A percentile compares a stretch with the other conserved stretches of the same genome.
Conservation (phyloP, 371 early-diverging fungal species). For the Actinomucor elegans region DNA sequence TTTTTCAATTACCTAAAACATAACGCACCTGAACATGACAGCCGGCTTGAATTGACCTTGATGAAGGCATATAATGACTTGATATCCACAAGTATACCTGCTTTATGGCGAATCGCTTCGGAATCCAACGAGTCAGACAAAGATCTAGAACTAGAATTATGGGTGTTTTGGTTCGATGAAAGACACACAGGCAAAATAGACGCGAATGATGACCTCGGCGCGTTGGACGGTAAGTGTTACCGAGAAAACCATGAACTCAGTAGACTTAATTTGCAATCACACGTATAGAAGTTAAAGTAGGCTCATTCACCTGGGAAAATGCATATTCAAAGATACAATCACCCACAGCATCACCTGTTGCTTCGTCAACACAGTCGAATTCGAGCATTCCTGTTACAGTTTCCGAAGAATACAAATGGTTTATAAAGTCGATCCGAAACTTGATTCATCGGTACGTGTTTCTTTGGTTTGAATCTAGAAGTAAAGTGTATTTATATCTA, state of each 20-base stretch:
- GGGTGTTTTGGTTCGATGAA: constrained; percentile 57
- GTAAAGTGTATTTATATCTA: too few relatives aligned
- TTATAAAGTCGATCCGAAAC: constrained; percentile 39
- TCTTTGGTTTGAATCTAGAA: too few relatives aligned
- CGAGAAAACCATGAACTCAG: too few relatives aligned
- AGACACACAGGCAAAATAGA: constrained; percentile 46
- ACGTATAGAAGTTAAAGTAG: constrained; percentile 35
- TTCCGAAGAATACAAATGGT: constrained; percentile 40
- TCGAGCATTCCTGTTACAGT: constrained; percentile 26
- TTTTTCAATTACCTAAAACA: constrained; percentile 19
- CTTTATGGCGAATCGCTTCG: constrained; percentile 28
- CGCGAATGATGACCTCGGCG: constrained; percentile 25
- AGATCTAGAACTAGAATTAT: constrained; percentile 29
- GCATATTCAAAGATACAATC: constrained; percentile 30
- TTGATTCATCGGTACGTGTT: constrained; percentile 34
- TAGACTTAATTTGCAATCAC: background rate
- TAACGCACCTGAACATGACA: constrained; percentile 7
- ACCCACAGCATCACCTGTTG: constrained; percentile 35
- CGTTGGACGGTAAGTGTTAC: constrained; percentile 32
- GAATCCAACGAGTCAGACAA: constrained; percentile 7
- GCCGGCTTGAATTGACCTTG: constrained; percentile 15
- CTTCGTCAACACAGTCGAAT: constrained; percentile 22
- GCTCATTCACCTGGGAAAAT: constrained; percentile 49
- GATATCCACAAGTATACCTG: constrained; percentile 29
- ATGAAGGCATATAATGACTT: constrained; percentile 35